Evolutionary conservation across 2,329 filamentous ascomycete species (phyloP).

Genomic region (Cladosporium sp.): DNA sequence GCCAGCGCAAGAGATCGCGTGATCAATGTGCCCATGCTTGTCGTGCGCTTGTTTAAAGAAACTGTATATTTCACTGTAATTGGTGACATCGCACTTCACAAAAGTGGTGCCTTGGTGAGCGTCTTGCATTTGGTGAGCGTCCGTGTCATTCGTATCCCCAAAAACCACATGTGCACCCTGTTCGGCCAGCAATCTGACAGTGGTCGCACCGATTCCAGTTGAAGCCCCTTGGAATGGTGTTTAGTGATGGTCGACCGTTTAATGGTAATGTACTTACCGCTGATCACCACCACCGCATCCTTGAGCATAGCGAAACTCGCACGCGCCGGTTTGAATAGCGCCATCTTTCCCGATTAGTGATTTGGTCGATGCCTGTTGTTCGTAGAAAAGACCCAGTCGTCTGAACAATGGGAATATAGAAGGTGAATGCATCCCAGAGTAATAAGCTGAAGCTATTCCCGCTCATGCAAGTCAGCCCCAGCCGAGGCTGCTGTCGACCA

Average conservation of each 20-base stretch:
- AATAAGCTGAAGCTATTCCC: too few relatives aligned
- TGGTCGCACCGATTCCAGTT: constrained; percentile 41
- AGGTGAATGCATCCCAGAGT: too few relatives aligned
- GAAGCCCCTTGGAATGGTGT: constrained; percentile 33
- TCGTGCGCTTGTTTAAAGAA: constrained; percentile 43
- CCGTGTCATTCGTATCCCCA: constrained; percentile 36
- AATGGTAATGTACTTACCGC: background rate
- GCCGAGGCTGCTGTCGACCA: too few relatives aligned
- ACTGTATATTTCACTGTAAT: constrained; percentile 40
- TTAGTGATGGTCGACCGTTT: constrained; percentile 8
- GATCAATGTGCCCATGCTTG: constrained; percentile 42
- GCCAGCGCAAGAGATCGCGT: constrained; percentile 46
- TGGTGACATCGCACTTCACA: constrained; percentile 40
- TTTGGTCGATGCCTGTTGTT: too few relatives aligned
- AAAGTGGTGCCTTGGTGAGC: constrained; percentile 20
- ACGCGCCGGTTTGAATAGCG: constrained; percentile 7
- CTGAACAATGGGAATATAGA: too few relatives aligned
- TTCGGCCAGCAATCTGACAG: constrained; percentile 35
- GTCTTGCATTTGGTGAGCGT: constrained; percentile 26
- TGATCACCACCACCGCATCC: constrained; percentile 25
- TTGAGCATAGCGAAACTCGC: constrained; percentile 14
- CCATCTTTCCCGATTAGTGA: background rate
- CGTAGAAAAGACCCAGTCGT: too few relatives aligned
- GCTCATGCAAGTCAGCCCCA: too few relatives aligned
- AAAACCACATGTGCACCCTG: constrained; percentile 39